Conservation (phyloP, 768 basidiomycete genomes). For the Lactarius akahatsu region DNA sequence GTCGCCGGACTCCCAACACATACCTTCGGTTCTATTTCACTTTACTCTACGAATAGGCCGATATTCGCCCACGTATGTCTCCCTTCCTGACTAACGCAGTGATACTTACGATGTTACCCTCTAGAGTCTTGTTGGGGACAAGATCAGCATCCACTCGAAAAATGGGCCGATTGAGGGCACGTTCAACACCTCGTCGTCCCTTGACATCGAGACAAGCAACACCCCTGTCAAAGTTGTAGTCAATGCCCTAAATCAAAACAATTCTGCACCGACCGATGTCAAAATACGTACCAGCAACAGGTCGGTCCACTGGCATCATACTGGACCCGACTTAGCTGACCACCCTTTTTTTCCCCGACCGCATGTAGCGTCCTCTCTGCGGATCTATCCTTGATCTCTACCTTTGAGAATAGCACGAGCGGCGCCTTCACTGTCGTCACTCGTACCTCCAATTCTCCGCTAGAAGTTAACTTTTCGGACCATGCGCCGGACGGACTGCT, state of each 20-base stretch:
- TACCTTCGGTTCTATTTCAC: slow-evolving; percentile 14
- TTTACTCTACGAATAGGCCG: slow-evolving; percentile 1
- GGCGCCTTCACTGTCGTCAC: slow-evolving; percentile 11
- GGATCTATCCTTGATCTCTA: slow-evolving; percentile 5
- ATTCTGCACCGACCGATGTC: slow-evolving; percentile 2
- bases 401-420: slow-evolving; percentile 1
- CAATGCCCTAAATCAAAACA: slow-evolving; percentile 21
- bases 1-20: slow-evolving; percentile 10
- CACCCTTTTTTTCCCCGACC: too few species aligned
- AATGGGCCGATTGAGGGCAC: slow-evolving; percentile 18
- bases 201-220: slow-evolving; percentile 17
- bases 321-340: background rate
- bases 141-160: slow-evolving; percentile 5
- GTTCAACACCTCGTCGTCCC: slow-evolving; percentile 16
- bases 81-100: background rate
- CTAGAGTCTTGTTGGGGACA: slow-evolving; percentile 14
- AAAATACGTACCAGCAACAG: slow-evolving; percentile 14
- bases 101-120: background rate
- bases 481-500: slow-evolving; percentile 12
- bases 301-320: slow-evolving; percentile 2
- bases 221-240: slow-evolving; percentile 11
- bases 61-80: slow-evolving; percentile 9
- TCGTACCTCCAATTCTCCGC: slow-evolving; percentile 20
- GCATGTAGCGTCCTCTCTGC: background rate
- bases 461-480: slow-evolving; percentile 6